Conservation (phyloP, 75 land plant genomes). For the Cunninghamia lanceolata region DNA sequence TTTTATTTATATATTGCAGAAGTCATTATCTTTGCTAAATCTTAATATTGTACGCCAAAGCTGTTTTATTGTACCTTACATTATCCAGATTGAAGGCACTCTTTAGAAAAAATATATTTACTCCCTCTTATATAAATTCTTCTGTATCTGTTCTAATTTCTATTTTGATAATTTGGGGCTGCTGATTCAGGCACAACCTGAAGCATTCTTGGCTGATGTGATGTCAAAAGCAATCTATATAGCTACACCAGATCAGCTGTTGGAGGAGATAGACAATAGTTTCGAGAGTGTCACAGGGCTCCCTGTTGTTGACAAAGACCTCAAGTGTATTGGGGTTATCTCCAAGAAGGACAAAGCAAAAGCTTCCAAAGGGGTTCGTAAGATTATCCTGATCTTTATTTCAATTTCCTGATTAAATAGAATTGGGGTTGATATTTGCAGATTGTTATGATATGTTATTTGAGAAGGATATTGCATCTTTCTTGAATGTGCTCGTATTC, state of each 20-base stretch:
- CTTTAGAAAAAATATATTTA: neutral
- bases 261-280: conserved; percentile 50
- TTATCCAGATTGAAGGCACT: neutral
- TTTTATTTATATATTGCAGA: neutral
- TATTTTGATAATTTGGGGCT: neutral
- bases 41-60: neutral
- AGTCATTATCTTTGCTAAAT: neutral
- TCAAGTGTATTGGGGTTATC: conserved; percentile 55
- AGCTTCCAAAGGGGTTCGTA: conserved; percentile 47
- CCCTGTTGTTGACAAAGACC: conserved; percentile 55
- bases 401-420: neutral
- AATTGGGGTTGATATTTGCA: neutral
- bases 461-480: neutral
- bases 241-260: conserved; percentile 47
- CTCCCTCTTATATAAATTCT: neutral
- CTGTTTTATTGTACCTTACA: neutral
- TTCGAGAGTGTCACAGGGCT: conserved; percentile 56
- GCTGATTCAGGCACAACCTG: conserved; percentile 57
- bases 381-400: neutral
- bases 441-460: neutral
- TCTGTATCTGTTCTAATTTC: neutral
- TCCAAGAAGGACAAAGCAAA: conserved; percentile 64
- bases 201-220: conserved; percentile 52
- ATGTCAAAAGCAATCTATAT: conserved; percentile 50
- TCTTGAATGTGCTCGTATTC: neutral